A percentile compares a stretch with the other conserved stretches of the same genome.
Evolutionary conservation across 2,329 filamentous ascomycete species (phyloP).

Genomic region (Aureobasidium leucospermi): DNA sequence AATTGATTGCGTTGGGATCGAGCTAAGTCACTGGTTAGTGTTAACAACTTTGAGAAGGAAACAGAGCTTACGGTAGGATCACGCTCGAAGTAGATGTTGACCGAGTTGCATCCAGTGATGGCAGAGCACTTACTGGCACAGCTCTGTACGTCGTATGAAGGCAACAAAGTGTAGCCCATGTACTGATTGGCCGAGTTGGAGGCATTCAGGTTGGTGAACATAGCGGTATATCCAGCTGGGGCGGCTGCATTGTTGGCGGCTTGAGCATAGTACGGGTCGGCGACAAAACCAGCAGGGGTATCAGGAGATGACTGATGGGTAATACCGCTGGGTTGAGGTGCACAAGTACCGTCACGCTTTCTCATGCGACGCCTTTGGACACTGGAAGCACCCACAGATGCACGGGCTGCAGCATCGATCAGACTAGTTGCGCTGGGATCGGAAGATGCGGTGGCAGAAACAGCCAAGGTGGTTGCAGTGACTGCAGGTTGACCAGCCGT

Average conservation of each 20-base stretch:
- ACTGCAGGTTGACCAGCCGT: too few relatives aligned
- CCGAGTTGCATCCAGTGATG: constrained; percentile 12
- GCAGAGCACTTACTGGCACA: constrained; percentile 14
- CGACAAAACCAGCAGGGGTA: constrained; percentile 25
- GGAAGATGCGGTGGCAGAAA: too few relatives aligned
- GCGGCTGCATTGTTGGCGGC: constrained; percentile 22
- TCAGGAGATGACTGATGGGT: constrained; percentile 21
- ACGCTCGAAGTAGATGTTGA: constrained; percentile 20
- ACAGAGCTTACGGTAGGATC: not conserved
- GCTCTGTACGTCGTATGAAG: not conserved
- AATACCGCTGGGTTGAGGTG: not conserved
- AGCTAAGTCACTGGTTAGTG: constrained; percentile 10
- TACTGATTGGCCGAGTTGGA: constrained; percentile 17
- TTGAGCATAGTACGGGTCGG: not conserved
- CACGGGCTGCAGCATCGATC: too few relatives aligned
- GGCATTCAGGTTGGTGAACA: constrained; percentile 21
- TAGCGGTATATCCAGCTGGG: constrained; percentile 22
- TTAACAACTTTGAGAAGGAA: not conserved
- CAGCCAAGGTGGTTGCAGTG: too few relatives aligned
- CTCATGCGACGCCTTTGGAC: too few relatives aligned
- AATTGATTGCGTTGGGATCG: constrained; percentile 16
- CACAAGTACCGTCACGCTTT: not conserved
- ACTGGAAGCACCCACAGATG: too few relatives aligned
- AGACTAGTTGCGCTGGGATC: too few relatives aligned
- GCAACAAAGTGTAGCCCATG: constrained; percentile 20